Conservation (phyloP, 2,329 filamentous ascomycete species). For the Aspergillus viridinutans region DNA sequence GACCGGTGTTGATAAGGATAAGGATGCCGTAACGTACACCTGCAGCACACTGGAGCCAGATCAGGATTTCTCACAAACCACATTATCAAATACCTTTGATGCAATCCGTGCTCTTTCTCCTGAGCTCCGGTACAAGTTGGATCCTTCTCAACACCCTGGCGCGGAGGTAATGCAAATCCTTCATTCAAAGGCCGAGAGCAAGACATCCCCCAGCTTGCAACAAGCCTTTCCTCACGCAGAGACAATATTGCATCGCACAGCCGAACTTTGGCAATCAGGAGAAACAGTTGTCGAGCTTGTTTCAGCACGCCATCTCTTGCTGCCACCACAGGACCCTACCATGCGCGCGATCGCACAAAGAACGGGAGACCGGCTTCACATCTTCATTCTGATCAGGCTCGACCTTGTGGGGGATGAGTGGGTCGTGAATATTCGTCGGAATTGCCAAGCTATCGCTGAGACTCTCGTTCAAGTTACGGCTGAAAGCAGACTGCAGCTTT, state of each 20-base stretch:
- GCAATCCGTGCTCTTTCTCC: conserved; percentile 30
- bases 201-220: conserved; percentile 22
- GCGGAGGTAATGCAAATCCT: conserved; percentile 41
- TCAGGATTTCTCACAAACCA: conserved; percentile 7
- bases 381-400: conserved; percentile 29
- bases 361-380: conserved; percentile 21
- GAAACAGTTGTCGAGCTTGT: conserved; percentile 12
- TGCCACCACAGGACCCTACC: conserved; percentile 5
- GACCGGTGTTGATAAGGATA: conserved; percentile 41
- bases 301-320: conserved; percentile 8
- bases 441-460: conserved; percentile 38
- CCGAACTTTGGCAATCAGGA: conserved; percentile 28
- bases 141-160: conserved; percentile 39
- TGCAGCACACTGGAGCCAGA: conserved; percentile 24
- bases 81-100: conserved; percentile 7
- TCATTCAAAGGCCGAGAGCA: conserved; percentile 29
- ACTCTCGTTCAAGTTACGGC: conserved; percentile 35
- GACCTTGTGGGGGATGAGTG: conserved; percentile 20
- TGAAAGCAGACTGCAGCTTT: conserved; percentile 30
- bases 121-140: conserved; percentile 36
- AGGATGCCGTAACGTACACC: conserved; percentile 36
- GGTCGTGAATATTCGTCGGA: conserved; percentile 27
- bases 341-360: conserved; percentile 7
- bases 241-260: conserved; percentile 26
- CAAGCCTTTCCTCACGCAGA: conserved; percentile 41